Evolutionary conservation across 768 basidiomycete genomes (phyloP).

Genomic region (Termitomyces sp.): DNA sequence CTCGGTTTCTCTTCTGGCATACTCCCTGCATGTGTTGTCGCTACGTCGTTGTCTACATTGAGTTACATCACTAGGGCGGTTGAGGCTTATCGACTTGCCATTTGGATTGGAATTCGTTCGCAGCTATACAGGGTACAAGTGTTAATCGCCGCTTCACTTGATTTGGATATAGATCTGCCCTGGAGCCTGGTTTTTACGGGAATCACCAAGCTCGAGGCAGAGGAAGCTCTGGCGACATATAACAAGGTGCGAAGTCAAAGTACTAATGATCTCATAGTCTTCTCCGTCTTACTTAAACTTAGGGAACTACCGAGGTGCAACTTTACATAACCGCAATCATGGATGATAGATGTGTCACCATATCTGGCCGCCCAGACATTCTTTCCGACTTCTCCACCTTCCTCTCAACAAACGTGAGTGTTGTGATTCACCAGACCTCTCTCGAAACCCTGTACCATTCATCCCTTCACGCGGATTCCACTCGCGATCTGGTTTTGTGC

Average conservation of each 20-base stretch:
- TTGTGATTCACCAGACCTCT: slow-evolving; percentile 35
- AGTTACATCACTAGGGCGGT: slow-evolving; percentile 38
- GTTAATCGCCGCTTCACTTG: slow-evolving; percentile 17
- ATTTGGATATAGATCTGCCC: slow-evolving; percentile 18
- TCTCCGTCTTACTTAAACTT: slow-evolving; percentile 2
- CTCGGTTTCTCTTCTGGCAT: slow-evolving; percentile 56
- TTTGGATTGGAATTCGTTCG: slow-evolving; percentile 48
- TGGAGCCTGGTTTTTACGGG: slow-evolving; percentile 20
- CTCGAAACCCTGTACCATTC: slow-evolving; percentile 52
- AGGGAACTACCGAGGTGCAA: slow-evolving; percentile 12
- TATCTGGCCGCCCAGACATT: slow-evolving; percentile 53
- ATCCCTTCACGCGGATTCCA: slow-evolving; percentile 20
- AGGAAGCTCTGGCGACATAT: slow-evolving; percentile 14
- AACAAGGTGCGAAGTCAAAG: slow-evolving; percentile 11
- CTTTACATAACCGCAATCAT: slow-evolving; percentile 49
- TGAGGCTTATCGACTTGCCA: slow-evolving; percentile 42
- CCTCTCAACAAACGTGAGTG: slow-evolving; percentile 23
- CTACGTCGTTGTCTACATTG: slow-evolving; percentile 32
- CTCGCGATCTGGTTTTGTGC: slow-evolving; percentile 33
- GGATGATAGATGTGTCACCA: slow-evolving; percentile 40
- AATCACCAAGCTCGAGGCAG: slow-evolving; percentile 25
- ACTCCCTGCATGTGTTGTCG: slow-evolving; percentile 46
- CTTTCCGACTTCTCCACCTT: slow-evolving; percentile 36
- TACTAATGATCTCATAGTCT: slow-evolving; percentile 6
- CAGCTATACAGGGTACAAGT: slow-evolving; percentile 22